phyloP scores from a whole-genome alignment of 345 rosid genomes.

The Populus tremula region DNA sequence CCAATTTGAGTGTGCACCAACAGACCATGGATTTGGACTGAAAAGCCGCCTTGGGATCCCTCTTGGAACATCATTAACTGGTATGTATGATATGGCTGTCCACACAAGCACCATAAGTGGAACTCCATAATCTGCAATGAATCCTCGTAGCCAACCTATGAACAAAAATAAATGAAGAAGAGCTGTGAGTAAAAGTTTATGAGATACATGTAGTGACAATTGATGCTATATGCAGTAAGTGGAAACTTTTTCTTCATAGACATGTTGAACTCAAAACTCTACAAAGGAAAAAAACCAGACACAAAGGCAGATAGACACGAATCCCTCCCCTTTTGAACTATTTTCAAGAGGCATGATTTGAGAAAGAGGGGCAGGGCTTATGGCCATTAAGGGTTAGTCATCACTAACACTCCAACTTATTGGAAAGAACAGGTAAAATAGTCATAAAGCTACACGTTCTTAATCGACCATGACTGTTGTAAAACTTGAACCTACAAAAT shows the following conservation, averaged over 20 bases:
- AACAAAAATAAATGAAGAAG: background rate
- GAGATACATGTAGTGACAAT: background rate
- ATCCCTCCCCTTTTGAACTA: background rate
- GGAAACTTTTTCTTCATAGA: background rate
- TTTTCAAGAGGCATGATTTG: background rate
- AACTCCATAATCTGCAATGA: slow-evolving; percentile 88
- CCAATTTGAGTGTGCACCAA: slow-evolving; percentile 88
- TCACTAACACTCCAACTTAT: background rate
- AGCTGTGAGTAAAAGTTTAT: background rate
- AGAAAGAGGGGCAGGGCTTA: background rate
- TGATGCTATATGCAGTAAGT: background rate
- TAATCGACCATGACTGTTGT: background rate
- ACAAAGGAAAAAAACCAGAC: background rate
- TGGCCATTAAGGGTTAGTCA: background rate
- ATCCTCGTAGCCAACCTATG: slow-evolving; percentile 72
- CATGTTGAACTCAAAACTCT: background rate
- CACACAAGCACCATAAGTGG: slow-evolving; percentile 88
- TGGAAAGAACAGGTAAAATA: slow-evolving; percentile 7
- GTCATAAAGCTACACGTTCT: background rate
- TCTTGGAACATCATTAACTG: slow-evolving; percentile 62
- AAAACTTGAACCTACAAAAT: slow-evolving; percentile 1
- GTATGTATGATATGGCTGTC: slow-evolving; percentile 78
- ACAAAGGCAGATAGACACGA: background rate
- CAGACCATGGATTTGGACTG: slow-evolving; percentile 97
- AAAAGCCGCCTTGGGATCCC: slow-evolving; percentile 93